Evolutionary conservation across 176 grass and related monocot species (phyloP).

Genomic region (Oryza meyeriana): DNA sequence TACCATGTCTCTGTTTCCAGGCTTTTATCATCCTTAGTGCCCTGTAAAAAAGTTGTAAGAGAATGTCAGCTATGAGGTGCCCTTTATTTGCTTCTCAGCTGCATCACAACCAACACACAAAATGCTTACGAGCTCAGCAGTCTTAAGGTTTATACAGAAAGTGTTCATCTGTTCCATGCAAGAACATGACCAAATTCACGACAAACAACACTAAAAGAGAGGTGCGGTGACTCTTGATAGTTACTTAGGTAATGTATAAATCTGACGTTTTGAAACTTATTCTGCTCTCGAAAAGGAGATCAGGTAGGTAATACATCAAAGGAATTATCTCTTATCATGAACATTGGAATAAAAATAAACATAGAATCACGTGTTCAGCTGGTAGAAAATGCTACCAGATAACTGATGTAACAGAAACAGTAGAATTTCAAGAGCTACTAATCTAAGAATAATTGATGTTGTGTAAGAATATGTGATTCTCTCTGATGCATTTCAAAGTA

Average conservation of each 20-base stretch:
- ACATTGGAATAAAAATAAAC: constrained; percentile 8
- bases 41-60: constrained; percentile 47
- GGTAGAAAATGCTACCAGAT: constrained; percentile 3
- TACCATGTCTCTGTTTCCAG: constrained; percentile 86
- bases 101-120: not conserved
- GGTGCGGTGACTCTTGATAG: not conserved
- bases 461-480: constrained; percentile 21
- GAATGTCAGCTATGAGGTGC: constrained; percentile 9
- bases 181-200: constrained; percentile 2
- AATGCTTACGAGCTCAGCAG: not conserved
- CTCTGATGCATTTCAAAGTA: constrained; percentile 1
- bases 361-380: not conserved
- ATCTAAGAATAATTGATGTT: not conserved
- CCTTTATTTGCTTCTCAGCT: not conserved
- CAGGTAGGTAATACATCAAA: not conserved
- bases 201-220: constrained; percentile 16
- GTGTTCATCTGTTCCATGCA: not conserved
- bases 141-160: not conserved
- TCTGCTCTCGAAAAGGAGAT: not conserved
- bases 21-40: constrained; percentile 59
- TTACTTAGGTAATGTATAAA: not conserved
- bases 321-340: constrained; percentile 3
- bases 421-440: constrained; percentile 1
- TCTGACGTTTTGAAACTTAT: not conserved
- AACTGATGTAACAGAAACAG: constrained; percentile 5